Evolutionary conservation across 2,329 filamentous ascomycete genomes (phyloP).

Genomic region (Hypoxylon sp.): DNA sequence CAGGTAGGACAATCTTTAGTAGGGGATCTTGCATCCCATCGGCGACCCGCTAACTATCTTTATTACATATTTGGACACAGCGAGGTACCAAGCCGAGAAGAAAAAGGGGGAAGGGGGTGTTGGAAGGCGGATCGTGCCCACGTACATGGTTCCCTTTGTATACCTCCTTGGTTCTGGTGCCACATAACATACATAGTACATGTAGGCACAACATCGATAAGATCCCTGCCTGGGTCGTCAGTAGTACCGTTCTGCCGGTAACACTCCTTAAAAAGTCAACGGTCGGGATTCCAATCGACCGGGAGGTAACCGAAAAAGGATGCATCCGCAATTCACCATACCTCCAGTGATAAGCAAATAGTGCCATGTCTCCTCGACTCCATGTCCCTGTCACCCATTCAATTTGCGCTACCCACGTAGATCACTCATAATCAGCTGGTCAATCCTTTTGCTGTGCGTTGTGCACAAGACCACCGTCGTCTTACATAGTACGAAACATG

Average conservation of each 20-base stretch:
- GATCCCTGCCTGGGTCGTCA: constrained; percentile 22
- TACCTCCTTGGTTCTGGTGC: constrained; percentile 7
- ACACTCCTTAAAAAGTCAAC: constrained; percentile 34
- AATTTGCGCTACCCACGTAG: constrained; percentile 19
- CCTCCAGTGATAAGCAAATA: constrained; percentile 7
- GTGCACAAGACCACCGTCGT: not conserved
- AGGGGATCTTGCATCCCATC: constrained; percentile 44
- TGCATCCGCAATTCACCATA: constrained; percentile 8
- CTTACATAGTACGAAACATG: constrained; percentile 9
- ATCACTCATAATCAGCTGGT: not conserved
- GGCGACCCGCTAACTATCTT: constrained; percentile 29
- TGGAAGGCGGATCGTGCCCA: constrained; percentile 10
- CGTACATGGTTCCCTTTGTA: not conserved
- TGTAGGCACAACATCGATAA: constrained; percentile 3
- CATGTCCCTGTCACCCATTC: constrained; percentile 20
- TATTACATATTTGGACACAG: constrained; percentile 1
- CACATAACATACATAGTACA: not conserved
- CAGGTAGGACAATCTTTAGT: constrained; percentile 37
- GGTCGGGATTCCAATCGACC: constrained; percentile 36
- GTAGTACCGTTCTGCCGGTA: constrained; percentile 36
- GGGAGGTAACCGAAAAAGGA: constrained; percentile 34
- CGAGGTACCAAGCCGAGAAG: not conserved
- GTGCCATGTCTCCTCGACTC: constrained; percentile 5
- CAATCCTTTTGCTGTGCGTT: constrained; percentile 5
- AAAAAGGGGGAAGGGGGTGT: too few species aligned